These are phyloP conservation scores for Didymella glomerata DNA, from an alignment of 2,329 filamentous ascomycete genomes.

Conservation along the genomic window DNA sequence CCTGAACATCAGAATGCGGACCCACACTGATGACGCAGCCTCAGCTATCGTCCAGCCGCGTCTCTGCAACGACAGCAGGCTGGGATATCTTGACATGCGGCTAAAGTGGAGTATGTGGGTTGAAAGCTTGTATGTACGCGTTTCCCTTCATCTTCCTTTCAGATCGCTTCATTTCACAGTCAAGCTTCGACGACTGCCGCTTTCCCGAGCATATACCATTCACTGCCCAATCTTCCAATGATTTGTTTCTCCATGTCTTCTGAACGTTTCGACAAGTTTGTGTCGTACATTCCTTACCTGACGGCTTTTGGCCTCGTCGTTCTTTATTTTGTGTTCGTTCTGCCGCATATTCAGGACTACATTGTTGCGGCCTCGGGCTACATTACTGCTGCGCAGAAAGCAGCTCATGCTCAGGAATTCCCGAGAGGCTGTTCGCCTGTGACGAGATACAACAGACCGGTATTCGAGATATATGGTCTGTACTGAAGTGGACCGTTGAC, in stretches of 20 bases:
- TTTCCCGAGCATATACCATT: constrained; percentile 19
- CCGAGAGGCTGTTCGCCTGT: constrained; percentile 16
- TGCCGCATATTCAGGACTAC: constrained; percentile 18
- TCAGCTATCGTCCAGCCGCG: constrained; percentile 14
- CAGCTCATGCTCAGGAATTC: constrained; percentile 22
- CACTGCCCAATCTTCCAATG: constrained; percentile 1
- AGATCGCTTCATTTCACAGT: constrained; percentile 12
- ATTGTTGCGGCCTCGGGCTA: constrained; percentile 13
- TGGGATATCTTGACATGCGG: constrained; percentile 6
- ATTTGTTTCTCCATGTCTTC: constrained; percentile 18
- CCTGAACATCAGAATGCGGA: constrained; percentile 16
- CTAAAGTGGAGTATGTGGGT: constrained; percentile 16
- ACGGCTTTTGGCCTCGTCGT: constrained; percentile 9
- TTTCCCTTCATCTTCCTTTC: constrained; percentile 11
- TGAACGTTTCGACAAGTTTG: constrained; percentile 16
- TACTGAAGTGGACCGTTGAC: constrained; percentile 35
- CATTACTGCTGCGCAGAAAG: constrained; percentile 17
- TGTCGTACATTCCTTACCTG: constrained; percentile 19
- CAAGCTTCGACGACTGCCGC: constrained; percentile 19
- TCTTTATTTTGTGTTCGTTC: constrained; percentile 20
- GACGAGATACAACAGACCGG: constrained; percentile 20
- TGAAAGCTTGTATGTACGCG: constrained; percentile 15
- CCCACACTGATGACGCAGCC: constrained; percentile 19
- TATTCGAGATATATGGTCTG: constrained; percentile 48
- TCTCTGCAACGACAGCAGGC: constrained; percentile 13